Base-by-base conservation (phyloP, 768 basidiomycete genomes). In the Podaxis rugospora region DNA sequence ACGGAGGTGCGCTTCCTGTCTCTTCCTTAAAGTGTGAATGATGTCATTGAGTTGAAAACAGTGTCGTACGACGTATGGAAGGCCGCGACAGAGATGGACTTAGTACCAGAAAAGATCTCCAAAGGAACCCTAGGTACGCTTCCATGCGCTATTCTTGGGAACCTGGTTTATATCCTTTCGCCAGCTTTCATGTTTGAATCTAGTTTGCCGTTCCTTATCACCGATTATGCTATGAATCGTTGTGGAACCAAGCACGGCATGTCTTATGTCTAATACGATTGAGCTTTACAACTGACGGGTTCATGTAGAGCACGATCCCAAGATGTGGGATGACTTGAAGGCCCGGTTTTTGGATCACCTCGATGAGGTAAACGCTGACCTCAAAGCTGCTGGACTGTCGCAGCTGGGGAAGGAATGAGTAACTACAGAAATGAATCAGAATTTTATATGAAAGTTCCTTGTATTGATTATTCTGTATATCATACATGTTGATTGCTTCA, bases 321-420 rank as follows among this genome's bases (percentile, higher is more conserved):
- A 77, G 71, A 87, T 87, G 84, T 89, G 85, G 85, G 82, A 88
- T 59, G 70, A 81, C 59, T 74, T 88, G 63, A 81, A 78, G 65
- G 80, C 74, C 4, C 76, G 83, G 53, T 87, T 89, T 69, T 66
- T 86, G 70, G 77, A 82, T 62, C 83, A 86, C 63, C 66, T 86
- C 32, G 80, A 81, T 35, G 71, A 84, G 62, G 76, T 87, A 58
- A 84, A 87, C 63, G 74, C 71, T 2, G 78, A 82, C 55, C 68
- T 83, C 58, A 75, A 76, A 59, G 72, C 73, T 27, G 71, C 73
- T 11, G 80, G 80, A 4, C 70, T 80, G 16, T 71, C 77, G 3
- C 66, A 57, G 18, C 56, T 75, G 13, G 71, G 69, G 14, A 54
- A 59, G 14, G 53, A 66, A 51, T 59, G 28, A 53, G 13, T 25